Conservation (phyloP, 2,329 filamentous ascomycete species). For the Trichoderma aggressivum region DNA sequence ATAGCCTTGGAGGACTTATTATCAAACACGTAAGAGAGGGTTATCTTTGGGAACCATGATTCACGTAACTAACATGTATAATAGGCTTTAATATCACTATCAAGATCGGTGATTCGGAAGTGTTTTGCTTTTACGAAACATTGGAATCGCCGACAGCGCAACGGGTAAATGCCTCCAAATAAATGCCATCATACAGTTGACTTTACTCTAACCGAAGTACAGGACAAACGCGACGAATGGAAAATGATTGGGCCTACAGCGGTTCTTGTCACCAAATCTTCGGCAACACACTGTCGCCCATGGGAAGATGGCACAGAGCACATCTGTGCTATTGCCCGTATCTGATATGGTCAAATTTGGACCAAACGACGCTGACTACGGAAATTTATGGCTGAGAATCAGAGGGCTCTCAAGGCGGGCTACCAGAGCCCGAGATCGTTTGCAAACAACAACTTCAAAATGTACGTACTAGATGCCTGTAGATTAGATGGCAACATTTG, state of each 20-base stretch:
- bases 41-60: not conserved
- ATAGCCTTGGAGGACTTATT: not conserved
- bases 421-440: not conserved
- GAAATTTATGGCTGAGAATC: not conserved
- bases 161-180: not conserved
- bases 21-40: not conserved
- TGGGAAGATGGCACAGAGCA: not conserved
- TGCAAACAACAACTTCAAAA: not conserved
- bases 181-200: conserved; percentile 14
- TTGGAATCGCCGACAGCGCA: not conserved
- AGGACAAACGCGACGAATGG: not conserved
- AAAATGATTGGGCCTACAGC: not conserved
- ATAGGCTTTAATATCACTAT: not conserved
- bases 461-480: not conserved
- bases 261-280: not conserved
- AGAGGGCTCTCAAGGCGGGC: conserved; percentile 14
- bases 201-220: not conserved
- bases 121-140: not conserved
- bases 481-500: not conserved
- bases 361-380: not conserved
- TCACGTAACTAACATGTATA: not conserved
- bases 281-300: not conserved
- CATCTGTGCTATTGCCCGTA: not conserved
- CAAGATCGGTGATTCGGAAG: not conserved
- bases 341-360: not conserved